phyloP scores from a whole-genome alignment of 345 rosid species.

The Hibiscus tridactylites region DNA sequence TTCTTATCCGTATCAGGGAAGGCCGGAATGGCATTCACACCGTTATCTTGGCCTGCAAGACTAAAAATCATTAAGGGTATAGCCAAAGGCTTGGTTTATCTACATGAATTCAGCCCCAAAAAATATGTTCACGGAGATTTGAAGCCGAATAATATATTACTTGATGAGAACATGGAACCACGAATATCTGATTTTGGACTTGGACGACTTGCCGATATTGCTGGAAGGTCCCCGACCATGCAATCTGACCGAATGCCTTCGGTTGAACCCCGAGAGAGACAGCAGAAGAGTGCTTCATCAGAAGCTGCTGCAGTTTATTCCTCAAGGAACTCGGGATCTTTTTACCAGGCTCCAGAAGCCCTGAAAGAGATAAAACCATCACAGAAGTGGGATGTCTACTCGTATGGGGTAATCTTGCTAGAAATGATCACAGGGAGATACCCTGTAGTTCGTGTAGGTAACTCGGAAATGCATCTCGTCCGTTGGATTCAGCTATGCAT shows the following conservation, averaged over 20 bases:
- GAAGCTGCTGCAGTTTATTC: slow-evolving; percentile 45
- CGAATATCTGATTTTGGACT: slow-evolving; percentile 84
- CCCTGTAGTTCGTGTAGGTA: slow-evolving; percentile 47
- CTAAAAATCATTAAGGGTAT: slow-evolving; percentile 64
- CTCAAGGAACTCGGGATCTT: slow-evolving; percentile 43
- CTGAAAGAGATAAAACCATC: slow-evolving; percentile 80
- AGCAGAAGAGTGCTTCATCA: slow-evolving; percentile 45
- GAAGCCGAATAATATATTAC: slow-evolving; percentile 76
- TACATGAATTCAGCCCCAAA: slow-evolving; percentile 87
- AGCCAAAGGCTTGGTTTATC: slow-evolving; percentile 73
- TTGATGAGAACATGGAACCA: slow-evolving; percentile 75
- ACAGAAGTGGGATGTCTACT: slow-evolving; percentile 96
- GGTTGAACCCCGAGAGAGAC: slow-evolving; percentile 58
- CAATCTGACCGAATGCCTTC: slow-evolving; percentile 48
- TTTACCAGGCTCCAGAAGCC: slow-evolving; percentile 88
- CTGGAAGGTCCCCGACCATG: slow-evolving; percentile 74
- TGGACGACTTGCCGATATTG: slow-evolving; percentile 79
- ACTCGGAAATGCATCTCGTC: slow-evolving; percentile 64
- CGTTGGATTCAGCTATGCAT: slow-evolving; percentile 82
- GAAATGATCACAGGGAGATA: slow-evolving; percentile 72
- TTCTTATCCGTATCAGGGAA: slow-evolving; percentile 43
- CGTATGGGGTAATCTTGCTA: slow-evolving; percentile 73
- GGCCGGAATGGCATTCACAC: slow-evolving; percentile 55
- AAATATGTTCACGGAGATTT: slow-evolving; percentile 93
- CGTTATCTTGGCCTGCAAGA: slow-evolving; percentile 66